These are phyloP conservation scores for Hyaloscypha bicolor DNA, from an alignment of 495 filamentous ascomycete genomes.

Conservation along the genomic window DNA sequence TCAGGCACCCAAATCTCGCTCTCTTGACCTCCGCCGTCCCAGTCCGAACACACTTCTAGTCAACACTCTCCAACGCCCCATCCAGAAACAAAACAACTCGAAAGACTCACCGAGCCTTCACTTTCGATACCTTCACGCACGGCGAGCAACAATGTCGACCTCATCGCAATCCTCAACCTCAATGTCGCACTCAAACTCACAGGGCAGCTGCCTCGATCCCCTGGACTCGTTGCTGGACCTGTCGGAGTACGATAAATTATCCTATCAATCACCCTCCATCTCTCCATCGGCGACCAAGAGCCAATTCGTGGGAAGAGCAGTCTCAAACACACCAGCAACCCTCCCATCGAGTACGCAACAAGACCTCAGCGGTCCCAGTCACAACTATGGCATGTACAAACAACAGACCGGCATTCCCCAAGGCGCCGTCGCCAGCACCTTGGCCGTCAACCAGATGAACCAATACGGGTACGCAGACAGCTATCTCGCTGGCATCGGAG, in stretches of 20 bases:
- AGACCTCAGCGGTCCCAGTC: conserved; percentile 75
- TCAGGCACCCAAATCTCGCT: conserved; percentile 35
- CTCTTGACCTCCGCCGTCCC: conserved; percentile 22
- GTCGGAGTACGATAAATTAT: conserved; percentile 46
- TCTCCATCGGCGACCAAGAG: conserved; percentile 46
- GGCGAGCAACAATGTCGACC: conserved; percentile 22
- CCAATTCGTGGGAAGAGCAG: conserved; percentile 32
- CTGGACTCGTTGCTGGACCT: conserved; percentile 49
- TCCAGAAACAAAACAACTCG: neutral
- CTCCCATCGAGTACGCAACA: conserved; percentile 48
- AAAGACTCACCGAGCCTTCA: conserved; percentile 12
- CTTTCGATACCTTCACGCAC: neutral
- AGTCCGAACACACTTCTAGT: conserved; percentile 9
- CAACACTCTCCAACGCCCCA: neutral
- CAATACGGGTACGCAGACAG: conserved; percentile 50
- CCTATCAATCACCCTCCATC: conserved; percentile 48
- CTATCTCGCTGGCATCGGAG: conserved; percentile 53
- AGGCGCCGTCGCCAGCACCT: conserved; percentile 70
- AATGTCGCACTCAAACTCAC: conserved; percentile 35
- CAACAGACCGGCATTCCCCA: conserved; percentile 89
- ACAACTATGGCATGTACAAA: conserved; percentile 88
- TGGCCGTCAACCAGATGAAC: conserved; percentile 67
- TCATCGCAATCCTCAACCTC: conserved; percentile 24
- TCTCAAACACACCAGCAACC: conserved; percentile 40
- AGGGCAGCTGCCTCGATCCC: conserved; percentile 36